phyloP scores from a whole-genome alignment of 805 yeast species.

The Citeromyces matritensis region DNA sequence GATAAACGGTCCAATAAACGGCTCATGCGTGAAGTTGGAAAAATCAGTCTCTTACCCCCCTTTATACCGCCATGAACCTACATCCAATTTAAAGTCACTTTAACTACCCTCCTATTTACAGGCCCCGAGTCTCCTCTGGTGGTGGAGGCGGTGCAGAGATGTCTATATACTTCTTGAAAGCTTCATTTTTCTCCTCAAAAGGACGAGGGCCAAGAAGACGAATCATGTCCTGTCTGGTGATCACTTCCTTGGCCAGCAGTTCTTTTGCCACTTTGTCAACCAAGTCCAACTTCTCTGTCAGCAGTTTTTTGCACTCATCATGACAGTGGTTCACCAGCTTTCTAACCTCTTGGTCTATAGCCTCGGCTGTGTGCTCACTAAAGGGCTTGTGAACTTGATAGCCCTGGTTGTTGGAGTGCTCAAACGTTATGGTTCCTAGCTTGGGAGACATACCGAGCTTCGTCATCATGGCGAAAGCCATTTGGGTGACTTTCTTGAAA shows the following conservation, averaged over 20 bases:
- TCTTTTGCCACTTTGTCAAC: constrained; percentile 65
- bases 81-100: background rate
- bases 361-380: constrained; percentile 55
- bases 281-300: constrained; percentile 41
- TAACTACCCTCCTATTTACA: constrained; percentile 2
- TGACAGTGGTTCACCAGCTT: constrained; percentile 54
- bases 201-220: constrained; percentile 66
- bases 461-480: constrained; percentile 85
- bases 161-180: constrained; percentile 78
- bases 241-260: constrained; percentile 57
- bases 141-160: constrained; percentile 1
- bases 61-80: too few relatives aligned
- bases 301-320: constrained; percentile 37
- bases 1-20: too few relatives aligned
- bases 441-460: constrained; percentile 78
- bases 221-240: constrained; percentile 72
- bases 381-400: constrained; percentile 44
- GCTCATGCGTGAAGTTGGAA: too few relatives aligned
- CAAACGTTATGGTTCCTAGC: constrained; percentile 44
- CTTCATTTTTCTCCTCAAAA: constrained; percentile 67
- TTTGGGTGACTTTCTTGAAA: constrained; percentile 77
- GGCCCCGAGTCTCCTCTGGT: constrained; percentile 7
- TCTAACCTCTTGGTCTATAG: constrained; percentile 58
- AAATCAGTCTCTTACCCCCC: too few relatives aligned
- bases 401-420: constrained; percentile 22